phyloP scores from a whole-genome alignment of 768 basidiomycete species.

The Coprinopsis strossmayeri region DNA sequence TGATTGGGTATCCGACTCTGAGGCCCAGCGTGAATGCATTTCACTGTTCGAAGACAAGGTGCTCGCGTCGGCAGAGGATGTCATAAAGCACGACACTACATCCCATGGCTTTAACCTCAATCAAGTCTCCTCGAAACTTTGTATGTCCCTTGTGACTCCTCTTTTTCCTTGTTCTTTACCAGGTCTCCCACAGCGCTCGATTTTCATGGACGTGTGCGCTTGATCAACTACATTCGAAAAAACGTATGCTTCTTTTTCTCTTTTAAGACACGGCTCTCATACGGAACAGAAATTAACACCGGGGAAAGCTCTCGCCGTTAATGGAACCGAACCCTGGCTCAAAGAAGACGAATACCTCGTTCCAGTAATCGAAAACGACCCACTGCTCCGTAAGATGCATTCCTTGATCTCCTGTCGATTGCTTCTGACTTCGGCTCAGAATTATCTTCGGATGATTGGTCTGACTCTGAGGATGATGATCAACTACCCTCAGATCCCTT shows the following conservation, averaged over 20 bases:
- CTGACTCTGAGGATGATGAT: slow-evolving; percentile 67
- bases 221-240: slow-evolving; percentile 85
- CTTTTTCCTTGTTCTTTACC: slow-evolving; percentile 4
- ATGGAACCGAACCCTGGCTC: slow-evolving; percentile 58
- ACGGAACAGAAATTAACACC: slow-evolving; percentile 46
- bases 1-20: slow-evolving; percentile 75
- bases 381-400: slow-evolving; percentile 68
- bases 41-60: slow-evolving; percentile 71
- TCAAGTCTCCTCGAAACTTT: too few species aligned
- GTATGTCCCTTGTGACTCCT: too few species aligned
- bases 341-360: slow-evolving; percentile 73
- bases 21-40: slow-evolving; percentile 42
- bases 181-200: slow-evolving; percentile 50
- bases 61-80: slow-evolving; percentile 53
- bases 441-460: slow-evolving; percentile 63
- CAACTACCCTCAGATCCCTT: slow-evolving; percentile 22
- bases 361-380: slow-evolving; percentile 82
- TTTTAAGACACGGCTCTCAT: slow-evolving; percentile 8
- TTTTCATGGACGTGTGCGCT: slow-evolving; percentile 68
- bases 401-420: not conserved
- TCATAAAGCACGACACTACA: slow-evolving; percentile 53
- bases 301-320: slow-evolving; percentile 36
- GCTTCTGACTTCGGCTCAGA: slow-evolving; percentile 32
- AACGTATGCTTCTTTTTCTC: slow-evolving; percentile 35
- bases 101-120: slow-evolving; percentile 60